Evolutionary conservation across 129 eudicot species (phyloP), one percentile per base, ranked within the genome.

Genomic region (Centaurea solstitialis): DNA sequence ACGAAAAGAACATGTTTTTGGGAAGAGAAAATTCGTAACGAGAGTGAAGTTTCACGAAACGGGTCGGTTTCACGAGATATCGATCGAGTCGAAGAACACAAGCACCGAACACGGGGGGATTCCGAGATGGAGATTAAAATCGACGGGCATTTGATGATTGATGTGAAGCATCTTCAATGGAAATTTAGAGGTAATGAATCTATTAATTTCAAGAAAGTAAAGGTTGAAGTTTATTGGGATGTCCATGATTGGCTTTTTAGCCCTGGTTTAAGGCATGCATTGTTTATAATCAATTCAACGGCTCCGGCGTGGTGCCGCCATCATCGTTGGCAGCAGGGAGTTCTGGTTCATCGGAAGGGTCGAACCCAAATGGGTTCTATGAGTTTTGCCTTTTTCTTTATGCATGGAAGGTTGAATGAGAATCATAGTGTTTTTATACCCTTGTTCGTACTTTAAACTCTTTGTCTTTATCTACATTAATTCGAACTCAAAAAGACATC

Each of bases 161-260:
- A 90, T 76, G 94, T 92, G 28, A 94, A 90, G 82, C 98, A 94
- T 79, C 86, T 94, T 61, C 96, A 94, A 69, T 92, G 97, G 97
- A 94, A 94, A 71, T 92, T 92, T 75, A 85, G 98, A 77, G 98
- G 98, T 17, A 94, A 94, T 70, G 94, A 94, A 71, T 80, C 83
- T 0, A 71, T 94, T 33, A 82, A 83, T 77, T 53, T 94, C 2
- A 86, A 89, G 72, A 92, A 81, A 68, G 87, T 84, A 40, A 87
- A 91, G 38, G 75, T 94, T 22, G 98, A 94, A 78, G 96, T 92
- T 30, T 94, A 78, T 77, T 94, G 96, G 96, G 97, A 94, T 87
- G 96, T 94, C 33, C 97, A 94, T 86, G 96, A 94, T 53, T 94
- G 98, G 98, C 85, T 94, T 6, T 94, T 94, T 67, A 89, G 86